phyloP scores from a whole-genome alignment of 495 filamentous ascomycete species.

The Pyrenula aspistea region DNA sequence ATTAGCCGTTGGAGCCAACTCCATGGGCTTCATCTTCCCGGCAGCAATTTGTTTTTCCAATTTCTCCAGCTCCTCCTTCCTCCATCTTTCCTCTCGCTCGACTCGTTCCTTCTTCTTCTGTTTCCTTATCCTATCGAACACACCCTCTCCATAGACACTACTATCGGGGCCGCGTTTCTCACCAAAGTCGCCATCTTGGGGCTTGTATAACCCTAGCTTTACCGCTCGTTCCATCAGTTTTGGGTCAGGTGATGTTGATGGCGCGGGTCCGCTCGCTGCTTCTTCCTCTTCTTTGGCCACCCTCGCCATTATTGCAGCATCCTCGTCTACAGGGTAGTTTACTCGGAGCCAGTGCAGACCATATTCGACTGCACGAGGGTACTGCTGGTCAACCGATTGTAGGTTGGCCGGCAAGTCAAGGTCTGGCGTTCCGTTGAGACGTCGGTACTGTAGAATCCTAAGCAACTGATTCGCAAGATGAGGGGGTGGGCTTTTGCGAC shows the following conservation, averaged over 20 bases:
- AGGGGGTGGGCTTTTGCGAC: slow-evolving; percentile 29
- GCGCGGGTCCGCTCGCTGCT: slow-evolving; percentile 6
- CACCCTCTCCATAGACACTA: slow-evolving; percentile 29
- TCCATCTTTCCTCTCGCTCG: slow-evolving; percentile 26
- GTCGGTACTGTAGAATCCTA: slow-evolving; percentile 57
- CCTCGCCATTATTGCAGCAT: slow-evolving; percentile 47
- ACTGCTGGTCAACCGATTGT: slow-evolving; percentile 23
- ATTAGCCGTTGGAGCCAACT: slow-evolving; percentile 22
- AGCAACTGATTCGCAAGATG: slow-evolving; percentile 52
- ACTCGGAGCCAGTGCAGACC: slow-evolving; percentile 59
- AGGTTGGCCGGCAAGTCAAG: slow-evolving; percentile 28
- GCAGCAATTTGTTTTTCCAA: slow-evolving; percentile 23
- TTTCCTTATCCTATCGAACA: slow-evolving; percentile 34
- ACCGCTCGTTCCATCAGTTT: slow-evolving; percentile 30
- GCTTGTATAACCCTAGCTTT: slow-evolving; percentile 36
- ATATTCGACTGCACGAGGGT: slow-evolving; percentile 22
- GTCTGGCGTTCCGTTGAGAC: slow-evolving; percentile 65
- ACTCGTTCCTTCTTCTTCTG: slow-evolving; percentile 38
- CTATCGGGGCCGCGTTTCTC: slow-evolving; percentile 28
- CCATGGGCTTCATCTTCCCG: slow-evolving; percentile 37
- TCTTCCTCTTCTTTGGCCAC: slow-evolving; percentile 44
- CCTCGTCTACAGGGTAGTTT: slow-evolving; percentile 63
- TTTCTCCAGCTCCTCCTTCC: slow-evolving; percentile 26
- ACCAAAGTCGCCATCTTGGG: slow-evolving; percentile 30
- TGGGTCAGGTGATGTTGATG: slow-evolving; percentile 10